Evolutionary conservation across 306 rosid species (phyloP), one percentile per base, ranked within the genome.

Genomic region (Coriaria nepalensis): DNA sequence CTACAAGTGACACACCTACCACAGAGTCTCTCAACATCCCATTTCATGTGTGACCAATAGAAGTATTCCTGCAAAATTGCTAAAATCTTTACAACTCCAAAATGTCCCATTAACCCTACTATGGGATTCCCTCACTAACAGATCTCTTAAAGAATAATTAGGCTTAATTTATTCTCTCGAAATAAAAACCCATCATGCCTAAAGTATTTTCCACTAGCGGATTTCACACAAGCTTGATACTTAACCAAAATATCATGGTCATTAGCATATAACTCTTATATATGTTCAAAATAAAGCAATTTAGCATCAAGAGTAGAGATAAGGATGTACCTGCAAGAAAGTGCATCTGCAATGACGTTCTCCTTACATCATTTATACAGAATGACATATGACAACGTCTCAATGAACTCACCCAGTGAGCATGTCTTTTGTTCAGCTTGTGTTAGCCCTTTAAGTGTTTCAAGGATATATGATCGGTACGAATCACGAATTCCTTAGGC

Each of bases 181-280:
- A n/a, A 45, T 13, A 45, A 45, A 10, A 45, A 45, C 12, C 14
- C 49, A 20, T 45, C 49, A 45, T 5, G 49, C 34, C 32, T 45
- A 45, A 6, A 45, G 49, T 4, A 45, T 33, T 45, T 13, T 11
- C 32, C 32, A 5, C 0, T 4, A 4, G 32, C 1, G 2, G 5
- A 11, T 45, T 45, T 45, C 4, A 11, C 9, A 45, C 6, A 45
- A 45, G 49, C 15, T 9, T 2, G 7, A 45, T n/a, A 45, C 29
- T 45, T 10, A 5, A 11, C 49, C 12, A 20, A 13, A 45, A 37
- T 11, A 45, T 45, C 49, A 14, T 45, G 49, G 49, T 45, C 49
- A 11, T 11, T 11, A n/a, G 6, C 5, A 42, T 42, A 42, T 6
- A 42, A 42, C 12, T 42, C 46, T 42, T 42, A 9, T 0, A 42